Evolutionary conservation across 2,329 filamentous ascomycete genomes (phyloP).

Genomic region (Elsinoe arachidis): DNA sequence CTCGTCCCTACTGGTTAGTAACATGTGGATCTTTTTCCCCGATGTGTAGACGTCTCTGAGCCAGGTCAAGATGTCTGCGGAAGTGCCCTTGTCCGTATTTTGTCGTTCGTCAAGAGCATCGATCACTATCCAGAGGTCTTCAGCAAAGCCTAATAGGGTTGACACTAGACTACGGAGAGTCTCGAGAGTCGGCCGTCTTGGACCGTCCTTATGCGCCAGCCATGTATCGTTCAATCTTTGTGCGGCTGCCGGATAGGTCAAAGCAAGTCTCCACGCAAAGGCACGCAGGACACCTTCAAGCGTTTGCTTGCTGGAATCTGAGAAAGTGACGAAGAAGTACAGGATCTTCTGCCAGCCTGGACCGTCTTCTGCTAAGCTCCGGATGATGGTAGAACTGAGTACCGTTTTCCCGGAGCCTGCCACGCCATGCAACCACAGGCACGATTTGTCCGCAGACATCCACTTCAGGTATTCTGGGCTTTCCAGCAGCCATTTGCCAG

Average conservation of each 20-base stretch:
- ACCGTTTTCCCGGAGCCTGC: constrained; percentile 9
- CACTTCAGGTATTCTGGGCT: not conserved
- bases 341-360: not conserved
- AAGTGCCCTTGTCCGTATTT: not conserved
- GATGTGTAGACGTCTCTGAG: not conserved
- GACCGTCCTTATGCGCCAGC: not conserved
- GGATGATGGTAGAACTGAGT: not conserved
- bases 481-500: not conserved
- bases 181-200: not conserved
- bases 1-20: not conserved
- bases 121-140: not conserved
- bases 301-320: not conserved
- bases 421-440: constrained; percentile 8
- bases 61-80: not conserved
- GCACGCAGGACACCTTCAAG: not conserved
- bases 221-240: not conserved
- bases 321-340: not conserved
- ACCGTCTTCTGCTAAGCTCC: not conserved
- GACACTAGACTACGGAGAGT: no score
- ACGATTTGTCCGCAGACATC: not conserved
- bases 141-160: not conserved
- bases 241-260: not conserved
- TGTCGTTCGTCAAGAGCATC: not conserved
- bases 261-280: not conserved
- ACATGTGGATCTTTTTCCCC: no score